Conservation (phyloP, 2,329 filamentous ascomycete species). For the Aspergillus fumigatus region DNA sequence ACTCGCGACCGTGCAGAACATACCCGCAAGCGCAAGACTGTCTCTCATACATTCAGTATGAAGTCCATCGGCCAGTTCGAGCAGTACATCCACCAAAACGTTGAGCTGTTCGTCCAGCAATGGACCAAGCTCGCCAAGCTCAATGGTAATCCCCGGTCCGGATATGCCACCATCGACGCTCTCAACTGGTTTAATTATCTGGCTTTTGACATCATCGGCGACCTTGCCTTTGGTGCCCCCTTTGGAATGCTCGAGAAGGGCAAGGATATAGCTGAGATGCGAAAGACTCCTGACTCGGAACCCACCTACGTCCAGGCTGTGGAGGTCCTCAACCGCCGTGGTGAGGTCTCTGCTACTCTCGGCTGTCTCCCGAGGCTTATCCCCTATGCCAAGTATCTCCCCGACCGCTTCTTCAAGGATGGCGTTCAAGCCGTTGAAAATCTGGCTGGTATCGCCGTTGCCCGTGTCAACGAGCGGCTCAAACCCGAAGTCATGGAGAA, state of each 20-base stretch:
- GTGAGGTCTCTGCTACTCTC: constrained; percentile 77
- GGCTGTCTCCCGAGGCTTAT: constrained; percentile 71
- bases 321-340: constrained; percentile 81
- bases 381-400: constrained; percentile 74
- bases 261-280: constrained; percentile 70
- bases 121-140: constrained; percentile 62
- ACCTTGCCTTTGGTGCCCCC: constrained; percentile 66
- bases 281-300: constrained; percentile 54
- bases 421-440: constrained; percentile 72
- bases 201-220: constrained; percentile 57
- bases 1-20: constrained; percentile 78
- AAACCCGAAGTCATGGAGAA: constrained; percentile 59
- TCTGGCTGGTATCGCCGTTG: constrained; percentile 82
- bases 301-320: constrained; percentile 73
- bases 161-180: constrained; percentile 64
- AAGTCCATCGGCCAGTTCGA: constrained; percentile 82
- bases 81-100: constrained; percentile 78
- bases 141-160: constrained; percentile 44
- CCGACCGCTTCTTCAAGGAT: constrained; percentile 74
- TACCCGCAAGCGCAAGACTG: constrained; percentile 80
- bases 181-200: constrained; percentile 76
- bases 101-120: constrained; percentile 67
- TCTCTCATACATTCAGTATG: constrained; percentile 79
- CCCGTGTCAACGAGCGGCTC: constrained; percentile 69
- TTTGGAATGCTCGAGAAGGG: constrained; percentile 80